phyloP scores from a whole-genome alignment of 2,329 filamentous ascomycete species.

The Stagonosporopsis chrysanthemi region DNA sequence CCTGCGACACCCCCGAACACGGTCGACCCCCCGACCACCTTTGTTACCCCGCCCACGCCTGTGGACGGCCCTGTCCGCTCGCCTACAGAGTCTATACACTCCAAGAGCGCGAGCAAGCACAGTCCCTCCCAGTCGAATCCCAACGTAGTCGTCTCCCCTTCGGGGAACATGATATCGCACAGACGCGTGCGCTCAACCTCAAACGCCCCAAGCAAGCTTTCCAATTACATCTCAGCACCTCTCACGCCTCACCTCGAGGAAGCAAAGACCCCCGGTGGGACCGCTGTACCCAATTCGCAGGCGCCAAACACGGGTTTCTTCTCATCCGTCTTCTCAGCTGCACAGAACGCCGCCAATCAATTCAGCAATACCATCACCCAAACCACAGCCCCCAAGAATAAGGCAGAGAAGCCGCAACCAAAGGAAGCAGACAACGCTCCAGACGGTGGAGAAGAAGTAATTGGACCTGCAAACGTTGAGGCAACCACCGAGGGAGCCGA shows the following conservation, averaged over 20 bases:
- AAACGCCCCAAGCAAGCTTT: constrained; percentile 80
- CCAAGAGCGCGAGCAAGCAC: constrained; percentile 37
- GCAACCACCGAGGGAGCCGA: constrained; percentile 30
- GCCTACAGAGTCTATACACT: constrained; percentile 39
- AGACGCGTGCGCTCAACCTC: constrained; percentile 67
- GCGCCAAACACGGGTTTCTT: constrained; percentile 73
- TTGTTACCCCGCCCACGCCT: constrained; percentile 70
- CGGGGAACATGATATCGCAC: constrained; percentile 78
- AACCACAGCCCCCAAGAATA: constrained; percentile 59
- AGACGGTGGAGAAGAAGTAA: constrained; percentile 53
- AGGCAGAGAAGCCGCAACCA: constrained; percentile 18
- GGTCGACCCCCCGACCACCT: constrained; percentile 60
- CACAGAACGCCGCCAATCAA: constrained; percentile 86
- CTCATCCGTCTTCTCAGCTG: constrained; percentile 88
- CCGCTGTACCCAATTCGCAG: constrained; percentile 55
- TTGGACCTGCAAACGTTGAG: constrained; percentile 43
- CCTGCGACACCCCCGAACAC: constrained; percentile 55
- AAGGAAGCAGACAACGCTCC: constrained; percentile 39
- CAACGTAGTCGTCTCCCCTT: constrained; percentile 67
- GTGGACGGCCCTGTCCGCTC: constrained; percentile 55
- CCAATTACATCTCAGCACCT: constrained; percentile 70
- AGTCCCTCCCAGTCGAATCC: constrained; percentile 49
- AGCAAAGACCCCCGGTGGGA: constrained; percentile 64
- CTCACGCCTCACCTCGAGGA: constrained; percentile 81
- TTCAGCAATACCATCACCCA: constrained; percentile 78